These are phyloP conservation scores for Cyberlindnera maclurae DNA, from an alignment of 805 yeast genomes.

Conservation along the genomic window DNA sequence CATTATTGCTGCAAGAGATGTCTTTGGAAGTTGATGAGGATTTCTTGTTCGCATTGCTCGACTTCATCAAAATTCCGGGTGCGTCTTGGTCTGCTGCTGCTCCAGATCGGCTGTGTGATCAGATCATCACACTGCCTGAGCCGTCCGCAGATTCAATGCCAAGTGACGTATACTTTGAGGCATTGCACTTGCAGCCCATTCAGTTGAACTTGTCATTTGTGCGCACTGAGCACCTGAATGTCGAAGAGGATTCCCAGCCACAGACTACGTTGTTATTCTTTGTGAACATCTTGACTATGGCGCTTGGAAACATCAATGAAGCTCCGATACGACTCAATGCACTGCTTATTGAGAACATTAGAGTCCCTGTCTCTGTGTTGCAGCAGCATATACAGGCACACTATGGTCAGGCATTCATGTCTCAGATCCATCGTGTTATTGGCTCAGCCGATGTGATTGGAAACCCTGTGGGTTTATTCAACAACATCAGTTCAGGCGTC, in stretches of 20 bases:
- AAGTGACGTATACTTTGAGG: constrained; percentile 84
- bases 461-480: constrained; percentile 95
- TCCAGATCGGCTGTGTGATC: constrained; percentile 55
- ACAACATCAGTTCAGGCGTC: constrained; percentile 88
- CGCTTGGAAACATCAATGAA: constrained; percentile 93
- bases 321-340: constrained; percentile 92
- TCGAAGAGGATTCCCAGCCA: constrained; percentile 53
- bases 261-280: constrained; percentile 69
- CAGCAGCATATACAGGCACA: constrained; percentile 69
- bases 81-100: constrained; percentile 57
- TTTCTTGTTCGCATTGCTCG: constrained; percentile 73
- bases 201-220: constrained; percentile 85
- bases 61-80: constrained; percentile 75
- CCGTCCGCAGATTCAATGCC: constrained; percentile 50
- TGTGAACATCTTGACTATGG: constrained; percentile 86
- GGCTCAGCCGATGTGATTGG: constrained; percentile 97
- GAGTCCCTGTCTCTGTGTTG: constrained; percentile 76
- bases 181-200: constrained; percentile 86
- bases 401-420: constrained; percentile 86
- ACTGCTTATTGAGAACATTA: constrained; percentile 75
- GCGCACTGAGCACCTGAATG: constrained; percentile 72
- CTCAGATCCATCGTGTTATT: constrained; percentile 83
- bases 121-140: constrained; percentile 58
- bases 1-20: constrained; percentile 82
- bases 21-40: constrained; percentile 93